Evolutionary conservation across 495 filamentous ascomycete genomes (phyloP), one percentile per base, ranked within the genome.

Genomic region (Tuber microsphaerosporum): DNA sequence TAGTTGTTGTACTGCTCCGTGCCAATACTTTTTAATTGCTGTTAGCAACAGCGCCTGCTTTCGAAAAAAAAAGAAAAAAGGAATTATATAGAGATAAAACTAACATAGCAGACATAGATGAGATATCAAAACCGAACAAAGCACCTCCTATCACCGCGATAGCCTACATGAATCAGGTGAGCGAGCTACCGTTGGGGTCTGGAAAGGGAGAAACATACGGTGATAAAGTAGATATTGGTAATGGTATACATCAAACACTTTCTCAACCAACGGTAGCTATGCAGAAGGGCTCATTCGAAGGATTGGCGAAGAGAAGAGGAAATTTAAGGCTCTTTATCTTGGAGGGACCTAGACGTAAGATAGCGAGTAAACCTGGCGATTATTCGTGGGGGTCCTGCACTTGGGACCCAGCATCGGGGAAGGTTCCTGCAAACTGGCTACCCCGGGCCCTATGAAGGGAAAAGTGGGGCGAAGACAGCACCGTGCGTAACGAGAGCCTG

Each of bases 91-190:
- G n/a, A 10, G 51, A 26, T 56, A n/a, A 26, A 56, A 51, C 56
- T 65, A 73, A 79, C 77, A 92, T 92, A 45, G 91, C 92, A 37
- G 89, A 91, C 91, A 93, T 91, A 44, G 91, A 92, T 68, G 88
- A 87, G 82, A 93, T 92, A 84, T 93, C 92, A 81, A 94, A 93
- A 76, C 92, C 92, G 78, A 96, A 94, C 37, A 94, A 87, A 73
- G 88, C 90, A 83, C 92, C 93, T 79, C 80, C 80, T 74, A 81
- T 81, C 73, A 77, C 81, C 76, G 80, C 74, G 42, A 82, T 81
- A 22, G 74, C 79, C 78, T 78, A 78, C 41, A 56, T 31, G 22
- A 72, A 56, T 16, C 10, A 26, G 37, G 41, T 76, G 19, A 77
- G 76, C 2, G 41, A 3, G 22, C 4, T 72, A 19, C 56, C n/a